A percentile compares a stretch with the other conserved stretches of the same genome.
Conservation (phyloP, 305 asterid species). For the Fraxinus sp. region DNA sequence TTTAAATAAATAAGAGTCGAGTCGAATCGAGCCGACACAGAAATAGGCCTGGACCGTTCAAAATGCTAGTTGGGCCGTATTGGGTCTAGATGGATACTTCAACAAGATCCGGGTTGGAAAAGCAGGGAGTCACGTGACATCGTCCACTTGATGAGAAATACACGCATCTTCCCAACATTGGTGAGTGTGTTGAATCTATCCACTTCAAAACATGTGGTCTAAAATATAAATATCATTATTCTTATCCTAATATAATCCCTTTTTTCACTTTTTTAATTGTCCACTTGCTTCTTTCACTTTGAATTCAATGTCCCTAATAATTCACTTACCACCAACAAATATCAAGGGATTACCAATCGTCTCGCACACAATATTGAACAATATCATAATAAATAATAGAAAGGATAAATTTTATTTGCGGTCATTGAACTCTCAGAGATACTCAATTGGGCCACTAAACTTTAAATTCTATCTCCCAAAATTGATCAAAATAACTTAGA, state of each 20-base stretch:
- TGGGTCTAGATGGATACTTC: not conserved
- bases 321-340: not conserved
- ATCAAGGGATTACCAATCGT: not conserved
- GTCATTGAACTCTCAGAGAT: not conserved
- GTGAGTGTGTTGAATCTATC: not conserved
- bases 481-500: not conserved
- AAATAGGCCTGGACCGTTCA: not conserved
- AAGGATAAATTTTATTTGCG: not conserved
- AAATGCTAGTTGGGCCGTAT: not conserved
- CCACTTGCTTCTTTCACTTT: not conserved
- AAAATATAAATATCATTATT: not conserved
- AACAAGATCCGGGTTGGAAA: not conserved
- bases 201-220: not conserved
- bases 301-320: not conserved
- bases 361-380: not conserved
- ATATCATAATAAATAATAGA: not conserved
- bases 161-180: conserved; percentile 5
- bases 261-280: not conserved
- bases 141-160: conserved; percentile 10
- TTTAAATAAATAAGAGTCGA: too few relatives aligned
- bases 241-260: not conserved
- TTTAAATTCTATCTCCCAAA: not conserved
- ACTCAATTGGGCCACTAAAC: not conserved
- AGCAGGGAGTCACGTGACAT: conserved; percentile 11
- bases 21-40: not conserved